phyloP scores from a whole-genome alignment of 768 basidiomycete species.

The Naganishia antarctica region DNA sequence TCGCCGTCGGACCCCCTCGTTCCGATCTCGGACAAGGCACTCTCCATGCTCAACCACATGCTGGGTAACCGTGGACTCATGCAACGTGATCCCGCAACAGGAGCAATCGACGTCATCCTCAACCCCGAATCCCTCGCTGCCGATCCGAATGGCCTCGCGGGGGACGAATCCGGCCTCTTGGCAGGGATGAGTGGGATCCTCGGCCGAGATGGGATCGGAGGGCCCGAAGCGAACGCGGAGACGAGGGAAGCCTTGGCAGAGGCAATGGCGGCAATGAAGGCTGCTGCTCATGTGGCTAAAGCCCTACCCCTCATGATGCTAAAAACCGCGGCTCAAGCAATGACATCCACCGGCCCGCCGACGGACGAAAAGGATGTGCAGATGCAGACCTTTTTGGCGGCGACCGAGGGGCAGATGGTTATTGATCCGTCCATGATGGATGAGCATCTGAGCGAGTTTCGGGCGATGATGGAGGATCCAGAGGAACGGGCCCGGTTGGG shows the following conservation, averaged over 20 bases:
- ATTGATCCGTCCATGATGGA: slow-evolving; percentile 13
- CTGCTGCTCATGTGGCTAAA: slow-evolving; percentile 14
- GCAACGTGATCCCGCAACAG: slow-evolving; percentile 22
- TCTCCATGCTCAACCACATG: slow-evolving; percentile 29
- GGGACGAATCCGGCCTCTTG: not conserved
- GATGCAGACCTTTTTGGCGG: not conserved
- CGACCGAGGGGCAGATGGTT: not conserved
- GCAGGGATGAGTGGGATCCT: slow-evolving; percentile 2
- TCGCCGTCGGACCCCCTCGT: slow-evolving; percentile 14
- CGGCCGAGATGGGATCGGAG: not conserved
- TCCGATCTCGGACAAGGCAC: slow-evolving; percentile 27
- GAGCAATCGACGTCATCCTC: slow-evolving; percentile 24
- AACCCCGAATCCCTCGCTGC: not conserved
- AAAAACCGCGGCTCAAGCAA: slow-evolving; percentile 6
- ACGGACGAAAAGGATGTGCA: not conserved
- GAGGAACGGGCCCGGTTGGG: slow-evolving; percentile 12
- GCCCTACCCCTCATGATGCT: slow-evolving; percentile 17
- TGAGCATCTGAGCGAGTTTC: slow-evolving; percentile 11
- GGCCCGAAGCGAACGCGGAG: not conserved
- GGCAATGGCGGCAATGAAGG: slow-evolving; percentile 18
- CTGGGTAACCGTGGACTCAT: slow-evolving; percentile 23
- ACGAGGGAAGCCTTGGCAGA: slow-evolving; percentile 14
- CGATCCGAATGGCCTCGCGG: not conserved
- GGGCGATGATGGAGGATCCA: slow-evolving; percentile 20
- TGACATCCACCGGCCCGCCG: not conserved